Conservation (phyloP, 257 asterid genomes). For the Solanum gandarillasii region DNA sequence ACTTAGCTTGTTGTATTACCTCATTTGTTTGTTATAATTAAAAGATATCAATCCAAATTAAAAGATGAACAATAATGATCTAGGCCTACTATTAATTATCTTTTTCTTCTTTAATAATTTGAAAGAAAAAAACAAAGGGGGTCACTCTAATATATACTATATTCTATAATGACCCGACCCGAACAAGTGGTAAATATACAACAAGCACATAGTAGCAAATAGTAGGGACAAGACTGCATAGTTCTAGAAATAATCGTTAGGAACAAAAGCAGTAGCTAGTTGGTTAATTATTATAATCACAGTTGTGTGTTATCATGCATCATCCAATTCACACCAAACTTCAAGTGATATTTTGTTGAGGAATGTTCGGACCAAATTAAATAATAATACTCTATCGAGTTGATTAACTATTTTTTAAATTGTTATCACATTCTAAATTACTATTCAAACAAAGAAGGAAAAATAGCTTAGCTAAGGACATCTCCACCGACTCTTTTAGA, state of each 20-base stretch:
- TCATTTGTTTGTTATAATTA: not conserved
- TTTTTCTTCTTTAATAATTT: not conserved
- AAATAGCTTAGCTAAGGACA: too few species aligned
- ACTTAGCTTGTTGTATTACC: not conserved
- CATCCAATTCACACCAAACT: not conserved
- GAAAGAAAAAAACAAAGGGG: not conserved
- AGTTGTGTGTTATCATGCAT: not conserved
- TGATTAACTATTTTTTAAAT: too few species aligned
- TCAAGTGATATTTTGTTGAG: not conserved
- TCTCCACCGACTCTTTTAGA: too few species aligned
- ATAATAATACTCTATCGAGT: not conserved
- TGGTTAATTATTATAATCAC: not conserved
- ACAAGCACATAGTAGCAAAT: too few species aligned
- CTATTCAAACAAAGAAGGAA: too few species aligned
- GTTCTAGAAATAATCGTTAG: not conserved
- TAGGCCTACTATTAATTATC: not conserved
- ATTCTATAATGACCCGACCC: not conserved
- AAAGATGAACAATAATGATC: not conserved
- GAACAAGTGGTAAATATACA: not conserved
- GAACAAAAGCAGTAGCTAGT: not conserved
- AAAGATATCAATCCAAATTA: not conserved
- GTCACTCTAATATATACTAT: not conserved
- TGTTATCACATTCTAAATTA: too few species aligned
- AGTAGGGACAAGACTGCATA: not conserved
- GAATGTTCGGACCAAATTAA: not conserved